A percentile compares a stretch with the other conserved stretches of the same genome.
phyloP scores from a whole-genome alignment of 495 filamentous ascomycete species.

The Aspergillus leporis region DNA sequence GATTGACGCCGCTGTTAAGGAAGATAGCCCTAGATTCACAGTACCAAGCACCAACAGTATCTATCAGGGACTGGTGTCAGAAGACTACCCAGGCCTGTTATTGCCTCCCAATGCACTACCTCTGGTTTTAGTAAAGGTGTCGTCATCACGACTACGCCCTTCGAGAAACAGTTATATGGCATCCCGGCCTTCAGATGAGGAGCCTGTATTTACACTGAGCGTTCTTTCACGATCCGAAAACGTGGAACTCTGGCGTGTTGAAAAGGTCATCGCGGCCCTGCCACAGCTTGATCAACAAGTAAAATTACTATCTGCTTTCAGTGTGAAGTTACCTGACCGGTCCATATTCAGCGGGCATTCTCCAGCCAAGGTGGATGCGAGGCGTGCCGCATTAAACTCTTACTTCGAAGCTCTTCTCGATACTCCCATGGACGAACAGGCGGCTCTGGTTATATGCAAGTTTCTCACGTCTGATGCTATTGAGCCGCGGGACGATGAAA shows the following conservation, averaged over 20 bases:
- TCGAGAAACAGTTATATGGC: conserved; percentile 81
- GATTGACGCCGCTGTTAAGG: conserved; percentile 41
- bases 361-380: conserved; percentile 88
- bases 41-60: conserved; percentile 33
- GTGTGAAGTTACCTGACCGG: conserved; percentile 75
- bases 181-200: conserved; percentile 68
- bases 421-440: conserved; percentile 73
- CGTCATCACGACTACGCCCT: conserved; percentile 90
- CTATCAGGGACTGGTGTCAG: conserved; percentile 71
- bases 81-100: conserved; percentile 79
- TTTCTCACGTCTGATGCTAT: conserved; percentile 87
- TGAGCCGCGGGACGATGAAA: conserved; percentile 70
- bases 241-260: conserved; percentile 87
- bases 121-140: conserved; percentile 79
- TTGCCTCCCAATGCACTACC: conserved; percentile 91
- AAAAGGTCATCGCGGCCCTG: conserved; percentile 85
- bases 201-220: conserved; percentile 90
- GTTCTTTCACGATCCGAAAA: conserved; percentile 75
- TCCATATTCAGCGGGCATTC: conserved; percentile 89
- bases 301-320: conserved; percentile 66
- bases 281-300: conserved; percentile 77
- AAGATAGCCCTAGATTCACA: conserved; percentile 36
- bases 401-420: conserved; percentile 86
- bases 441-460: conserved; percentile 80
- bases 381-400: conserved; percentile 74